Conservation (phyloP, 768 basidiomycete genomes). For the Lactifluus echinatus region DNA sequence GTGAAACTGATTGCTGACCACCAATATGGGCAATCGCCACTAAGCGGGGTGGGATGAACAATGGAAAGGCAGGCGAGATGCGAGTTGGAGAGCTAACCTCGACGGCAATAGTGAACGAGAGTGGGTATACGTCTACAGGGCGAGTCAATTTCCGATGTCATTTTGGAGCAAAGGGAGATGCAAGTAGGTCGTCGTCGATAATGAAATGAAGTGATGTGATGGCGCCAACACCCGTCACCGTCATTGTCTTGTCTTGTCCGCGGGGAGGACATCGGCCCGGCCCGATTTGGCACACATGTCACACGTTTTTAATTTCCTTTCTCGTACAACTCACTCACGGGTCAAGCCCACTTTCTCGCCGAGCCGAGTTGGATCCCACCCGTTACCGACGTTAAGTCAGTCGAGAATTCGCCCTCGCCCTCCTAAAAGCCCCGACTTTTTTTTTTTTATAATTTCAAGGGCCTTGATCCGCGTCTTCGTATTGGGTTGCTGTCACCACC, state of each 20-base stretch:
- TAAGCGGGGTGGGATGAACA: constrained; percentile 24
- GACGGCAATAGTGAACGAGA: constrained; percentile 63
- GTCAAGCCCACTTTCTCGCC: constrained; percentile 12
- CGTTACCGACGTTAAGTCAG: background rate
- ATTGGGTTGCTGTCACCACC: background rate
- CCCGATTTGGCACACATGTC: background rate
- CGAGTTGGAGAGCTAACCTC: constrained; percentile 39
- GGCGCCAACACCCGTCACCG: background rate
- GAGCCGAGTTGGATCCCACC: background rate
- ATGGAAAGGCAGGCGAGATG: constrained; percentile 1
- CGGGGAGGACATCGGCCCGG: background rate
- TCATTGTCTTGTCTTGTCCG: background rate
- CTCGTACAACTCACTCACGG: constrained; percentile 9
- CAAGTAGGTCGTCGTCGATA: background rate
- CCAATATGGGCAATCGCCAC: constrained; percentile 55
- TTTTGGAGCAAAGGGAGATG: background rate
- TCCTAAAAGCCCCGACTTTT: background rate
- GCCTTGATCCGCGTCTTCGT: background rate
- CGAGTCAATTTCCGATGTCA: constrained; percentile 28
- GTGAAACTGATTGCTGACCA: constrained; percentile 34
- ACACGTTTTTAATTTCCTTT: constrained; percentile 3
- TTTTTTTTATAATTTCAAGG: background rate
- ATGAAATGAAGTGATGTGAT: background rate
- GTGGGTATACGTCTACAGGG: constrained; percentile 42
- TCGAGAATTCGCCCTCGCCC: background rate